Base-by-base conservation (phyloP, 345 rosid genomes). In the Brassica napus region DNA sequence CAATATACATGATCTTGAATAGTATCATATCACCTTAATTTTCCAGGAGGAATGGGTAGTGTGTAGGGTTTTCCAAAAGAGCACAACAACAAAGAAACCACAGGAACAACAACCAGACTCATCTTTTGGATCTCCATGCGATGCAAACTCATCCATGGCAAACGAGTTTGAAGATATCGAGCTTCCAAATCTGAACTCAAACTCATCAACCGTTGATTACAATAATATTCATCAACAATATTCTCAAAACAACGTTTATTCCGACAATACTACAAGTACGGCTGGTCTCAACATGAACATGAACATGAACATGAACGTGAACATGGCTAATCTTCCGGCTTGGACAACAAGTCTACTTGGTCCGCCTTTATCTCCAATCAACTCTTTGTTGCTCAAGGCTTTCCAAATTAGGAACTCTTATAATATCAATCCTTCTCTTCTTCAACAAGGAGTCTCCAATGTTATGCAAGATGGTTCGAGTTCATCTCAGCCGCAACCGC, bases 31-130 rank as follows among this genome's bases (percentile, higher is more conserved):
- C 14, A 12, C 69, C 2, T 54, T 9, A 6, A 31, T 69, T 76
- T 72, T 8, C 87, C 87, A 93, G 98, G 97, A 91, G 69, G 97
- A 94, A 85, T 94, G 98, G 98, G 98, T 89, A 59, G 94, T 94
- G 26, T 90, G 93, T 79, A 88, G 98, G 82, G 85, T 94, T 11
- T 94, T 94, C 69, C 83, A 91, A 59, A 94, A 94, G 85, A 89
- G 81, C 75, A 42, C 87, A 37, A 26, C 84, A 37, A 80, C 83
- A 37, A 86, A 75, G 54, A 95, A 88, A 76, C 86, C 83, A 71
- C 90, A 86, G 57, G 83, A 81, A 65, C 94, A 86, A 35, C 88
- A 85, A 54, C 23, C 91, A 5, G 89, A 86, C 69, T 92, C 86
- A 75, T 92, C 97, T 18, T 84, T 81, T 34, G 97, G 82, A 65